Evolutionary conservation across 768 basidiomycete species (phyloP).

Genomic region (Suillus subaureus): DNA sequence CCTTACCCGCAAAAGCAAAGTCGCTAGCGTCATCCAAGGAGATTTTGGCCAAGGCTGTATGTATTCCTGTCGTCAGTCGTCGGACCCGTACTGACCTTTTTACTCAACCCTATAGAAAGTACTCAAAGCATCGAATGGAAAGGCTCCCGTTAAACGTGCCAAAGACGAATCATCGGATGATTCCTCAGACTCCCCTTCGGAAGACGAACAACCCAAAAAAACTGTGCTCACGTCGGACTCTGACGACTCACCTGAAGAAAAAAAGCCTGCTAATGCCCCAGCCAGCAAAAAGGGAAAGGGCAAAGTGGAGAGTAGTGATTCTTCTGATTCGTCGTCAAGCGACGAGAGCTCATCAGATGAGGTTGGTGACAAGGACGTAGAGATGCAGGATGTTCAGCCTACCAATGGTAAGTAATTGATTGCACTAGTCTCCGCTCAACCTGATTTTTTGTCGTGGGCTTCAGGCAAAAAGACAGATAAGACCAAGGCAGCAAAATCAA

Average conservation of each 20-base stretch:
- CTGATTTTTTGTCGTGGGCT: conserved; percentile 33
- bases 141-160: conserved; percentile 19
- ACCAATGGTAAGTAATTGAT: not conserved
- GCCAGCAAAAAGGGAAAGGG: conserved; percentile 20
- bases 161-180: conserved; percentile 29
- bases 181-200: conserved; percentile 34
- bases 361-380: conserved; percentile 23
- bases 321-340: conserved; percentile 17
- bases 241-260: conserved; percentile 28
- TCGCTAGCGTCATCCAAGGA: conserved; percentile 42
- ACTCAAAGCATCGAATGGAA: conserved; percentile 19
- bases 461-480: conserved; percentile 39
- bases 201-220: conserved; percentile 35
- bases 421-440: not conserved
- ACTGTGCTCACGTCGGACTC: conserved; percentile 21
- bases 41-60: conserved; percentile 44
- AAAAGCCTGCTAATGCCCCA: conserved; percentile 25
- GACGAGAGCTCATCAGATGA: conserved; percentile 21
- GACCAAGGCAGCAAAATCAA: conserved; percentile 31
- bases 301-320: conserved; percentile 12
- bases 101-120: conserved; percentile 18
- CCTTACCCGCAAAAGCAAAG: conserved; percentile 21
- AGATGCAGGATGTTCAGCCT: not conserved
- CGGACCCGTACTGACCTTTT: not conserved
- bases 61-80: not conserved